Evolutionary conservation across 305 asterid genomes (phyloP), one percentile per base, ranked within the genome.

Genomic region (Andrographis paniculata): DNA sequence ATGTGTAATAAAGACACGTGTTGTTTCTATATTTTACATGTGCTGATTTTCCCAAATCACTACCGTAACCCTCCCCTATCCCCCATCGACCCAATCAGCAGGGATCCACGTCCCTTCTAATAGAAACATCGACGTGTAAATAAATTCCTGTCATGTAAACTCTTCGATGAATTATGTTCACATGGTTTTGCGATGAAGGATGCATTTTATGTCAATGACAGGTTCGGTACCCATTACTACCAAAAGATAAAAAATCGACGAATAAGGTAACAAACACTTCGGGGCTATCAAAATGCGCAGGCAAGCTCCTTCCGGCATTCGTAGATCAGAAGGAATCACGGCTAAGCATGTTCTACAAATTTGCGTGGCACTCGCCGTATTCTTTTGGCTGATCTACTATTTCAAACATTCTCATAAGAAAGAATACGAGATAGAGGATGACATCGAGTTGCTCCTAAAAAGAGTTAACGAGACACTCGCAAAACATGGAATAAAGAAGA

Each of bases 381-480:
- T 87, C 54, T 82, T 93, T 64, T 91, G 99, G 99, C 57, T 91
- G 71, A 48, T 87, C 58, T 91, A 78, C 92, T 95, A 83, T 73
- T 74, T 87, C 65, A 83, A 86, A 55, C 96, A 64, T 66, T 84
- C 95, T 43, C 86, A 77, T 48, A 80, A 76, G 70, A 78, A 70
- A 46, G 81, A 78, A 57, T 80, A 78, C 28, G 84, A 73, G 22
- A 81, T 78, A 61, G 52, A 56, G 39, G 86, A 80, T 39, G 54
- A 58, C 10, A 72, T 66, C 49, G 42, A 28, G 16, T 54, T 68
- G 5, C 60, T 56, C 24, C 50, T 18, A 40, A 50, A 48, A 27
- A 58, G 20, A 42, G 49, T 21, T 45, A 52, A 36, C 42, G 60
- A 61, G 10, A 86, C 58, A 36, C 19, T 52, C 17, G 6, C 58